Conservation (phyloP, 768 basidiomycete species). For the Phlebiopsis gigantea region DNA sequence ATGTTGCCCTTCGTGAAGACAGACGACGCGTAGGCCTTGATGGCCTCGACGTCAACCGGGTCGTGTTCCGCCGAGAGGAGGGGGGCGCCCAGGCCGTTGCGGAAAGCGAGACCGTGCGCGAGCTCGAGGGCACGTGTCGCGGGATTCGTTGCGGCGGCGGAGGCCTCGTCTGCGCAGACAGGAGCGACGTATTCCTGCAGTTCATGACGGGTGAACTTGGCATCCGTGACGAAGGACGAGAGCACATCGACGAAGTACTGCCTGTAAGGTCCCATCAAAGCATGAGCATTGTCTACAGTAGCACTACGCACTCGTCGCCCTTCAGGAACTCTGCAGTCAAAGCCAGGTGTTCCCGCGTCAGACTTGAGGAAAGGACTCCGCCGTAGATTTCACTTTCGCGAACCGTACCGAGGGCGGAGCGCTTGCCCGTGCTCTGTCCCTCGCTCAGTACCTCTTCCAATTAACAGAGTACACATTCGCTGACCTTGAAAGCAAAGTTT, state of each 20-base stretch:
- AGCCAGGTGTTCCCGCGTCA: conserved; percentile 87
- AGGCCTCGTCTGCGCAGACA: conserved; percentile 64
- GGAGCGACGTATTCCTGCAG: conserved; percentile 71
- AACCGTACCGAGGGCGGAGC: conserved; percentile 85
- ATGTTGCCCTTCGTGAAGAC: conserved; percentile 78
- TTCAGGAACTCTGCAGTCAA: conserved; percentile 93
- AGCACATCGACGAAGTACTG: conserved; percentile 88
- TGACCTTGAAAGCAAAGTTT: conserved; percentile 98
- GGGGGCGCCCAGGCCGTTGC: conserved; percentile 86
- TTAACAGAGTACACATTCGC: conserved; percentile 19
- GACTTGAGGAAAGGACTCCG: conserved; percentile 78
- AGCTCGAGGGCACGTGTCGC: conserved; percentile 73
- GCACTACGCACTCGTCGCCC: conserved; percentile 83
- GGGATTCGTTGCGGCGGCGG: conserved; percentile 54
- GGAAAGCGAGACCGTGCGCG: conserved; percentile 91
- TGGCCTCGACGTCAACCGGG: conserved; percentile 57
- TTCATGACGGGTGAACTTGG: conserved; percentile 77
- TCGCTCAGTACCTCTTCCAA: not conserved
- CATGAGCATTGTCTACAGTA: not conserved
- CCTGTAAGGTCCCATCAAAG: conserved; percentile 34
- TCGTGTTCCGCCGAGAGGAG: conserved; percentile 76
- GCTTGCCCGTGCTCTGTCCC: conserved; percentile 74
- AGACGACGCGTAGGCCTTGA: conserved; percentile 67
- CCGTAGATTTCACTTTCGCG: conserved; percentile 93
- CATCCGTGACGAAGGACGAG: conserved; percentile 75